Evolutionary conservation across 495 filamentous ascomycete species (phyloP).

Genomic region (Glonium stellatum): DNA sequence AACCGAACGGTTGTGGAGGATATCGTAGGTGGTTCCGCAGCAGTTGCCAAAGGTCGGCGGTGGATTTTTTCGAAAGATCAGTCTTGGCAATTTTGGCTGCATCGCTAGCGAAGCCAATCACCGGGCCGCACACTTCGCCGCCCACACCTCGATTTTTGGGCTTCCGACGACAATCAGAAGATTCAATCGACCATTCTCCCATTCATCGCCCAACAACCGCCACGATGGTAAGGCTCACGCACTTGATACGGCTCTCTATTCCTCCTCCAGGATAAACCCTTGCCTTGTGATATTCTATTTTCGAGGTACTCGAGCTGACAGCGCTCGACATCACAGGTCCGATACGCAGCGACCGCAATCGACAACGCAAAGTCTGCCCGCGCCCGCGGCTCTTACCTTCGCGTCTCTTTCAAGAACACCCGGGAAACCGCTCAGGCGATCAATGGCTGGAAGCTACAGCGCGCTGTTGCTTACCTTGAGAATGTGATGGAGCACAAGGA

Average conservation of each 20-base stretch:
- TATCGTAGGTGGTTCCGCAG: background rate
- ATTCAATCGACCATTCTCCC: slow-evolving; percentile 10
- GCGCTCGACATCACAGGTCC: slow-evolving; percentile 51
- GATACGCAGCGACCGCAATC: slow-evolving; percentile 92
- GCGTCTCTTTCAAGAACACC: slow-evolving; percentile 99
- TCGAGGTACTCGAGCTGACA: background rate
- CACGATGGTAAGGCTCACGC: slow-evolving; percentile 21
- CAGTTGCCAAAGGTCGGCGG: background rate
- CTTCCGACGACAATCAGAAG: background rate
- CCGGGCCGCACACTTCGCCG: background rate
- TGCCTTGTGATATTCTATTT: too few relatives aligned
- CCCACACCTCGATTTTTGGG: slow-evolving; percentile 3
- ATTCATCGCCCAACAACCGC: slow-evolving; percentile 26
- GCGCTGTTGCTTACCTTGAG: slow-evolving; percentile 89
- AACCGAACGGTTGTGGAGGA: too few relatives aligned
- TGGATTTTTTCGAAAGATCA: background rate
- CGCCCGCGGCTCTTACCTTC: slow-evolving; percentile 95
- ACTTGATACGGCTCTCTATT: too few relatives aligned
- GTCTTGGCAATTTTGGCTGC: background rate
- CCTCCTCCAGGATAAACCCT: too few relatives aligned
- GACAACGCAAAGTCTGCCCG: slow-evolving; percentile 87
- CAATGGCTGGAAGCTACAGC: slow-evolving; percentile 97
- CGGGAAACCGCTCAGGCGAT: slow-evolving; percentile 98
- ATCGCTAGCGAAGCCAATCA: background rate
- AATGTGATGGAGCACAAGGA: slow-evolving; percentile 93